phyloP scores from a whole-genome alignment of 2,329 filamentous ascomycete genomes.

The Thelonectria blattea region DNA sequence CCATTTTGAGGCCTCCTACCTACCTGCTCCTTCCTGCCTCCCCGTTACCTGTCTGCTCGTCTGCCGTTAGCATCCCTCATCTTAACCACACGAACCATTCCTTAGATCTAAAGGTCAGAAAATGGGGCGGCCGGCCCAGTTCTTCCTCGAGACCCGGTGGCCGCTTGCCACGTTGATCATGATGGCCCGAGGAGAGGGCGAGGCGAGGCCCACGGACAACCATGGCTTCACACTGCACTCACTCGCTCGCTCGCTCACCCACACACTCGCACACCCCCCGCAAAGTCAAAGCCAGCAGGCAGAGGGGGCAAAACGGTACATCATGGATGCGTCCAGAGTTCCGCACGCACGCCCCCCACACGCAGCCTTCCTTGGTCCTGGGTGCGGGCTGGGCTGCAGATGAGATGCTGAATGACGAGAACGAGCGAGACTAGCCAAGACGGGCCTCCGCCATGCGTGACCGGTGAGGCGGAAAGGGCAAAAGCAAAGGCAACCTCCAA shows the following conservation, averaged over 20 bases:
- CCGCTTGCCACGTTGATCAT: conserved; percentile 46
- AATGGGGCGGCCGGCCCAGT: conserved; percentile 25
- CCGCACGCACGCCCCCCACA: background rate
- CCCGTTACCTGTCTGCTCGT: background rate
- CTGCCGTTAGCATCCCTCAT: background rate
- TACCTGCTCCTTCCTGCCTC: background rate
- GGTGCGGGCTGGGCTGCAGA: background rate
- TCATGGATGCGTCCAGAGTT: background rate
- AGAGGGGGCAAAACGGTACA: background rate
- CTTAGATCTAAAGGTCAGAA: background rate
- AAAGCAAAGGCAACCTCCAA: background rate
- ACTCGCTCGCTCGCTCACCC: background rate
- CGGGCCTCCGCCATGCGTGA: background rate
- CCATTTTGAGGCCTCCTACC: background rate
- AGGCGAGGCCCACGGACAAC: background rate
- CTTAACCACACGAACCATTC: conserved; percentile 12
- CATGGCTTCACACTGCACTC: background rate
- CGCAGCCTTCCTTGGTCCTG: too few relatives aligned
- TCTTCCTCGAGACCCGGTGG: conserved; percentile 28
- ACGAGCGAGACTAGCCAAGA: background rate
- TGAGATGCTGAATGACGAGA: background rate
- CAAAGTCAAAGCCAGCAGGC: background rate
- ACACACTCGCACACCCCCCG: background rate
- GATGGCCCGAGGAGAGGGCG: conserved; percentile 29
- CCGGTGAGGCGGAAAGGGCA: background rate